These are phyloP conservation scores for Citrus cavaleriei DNA, from an alignment of 345 rosid species.

Conservation along the genomic window DNA sequence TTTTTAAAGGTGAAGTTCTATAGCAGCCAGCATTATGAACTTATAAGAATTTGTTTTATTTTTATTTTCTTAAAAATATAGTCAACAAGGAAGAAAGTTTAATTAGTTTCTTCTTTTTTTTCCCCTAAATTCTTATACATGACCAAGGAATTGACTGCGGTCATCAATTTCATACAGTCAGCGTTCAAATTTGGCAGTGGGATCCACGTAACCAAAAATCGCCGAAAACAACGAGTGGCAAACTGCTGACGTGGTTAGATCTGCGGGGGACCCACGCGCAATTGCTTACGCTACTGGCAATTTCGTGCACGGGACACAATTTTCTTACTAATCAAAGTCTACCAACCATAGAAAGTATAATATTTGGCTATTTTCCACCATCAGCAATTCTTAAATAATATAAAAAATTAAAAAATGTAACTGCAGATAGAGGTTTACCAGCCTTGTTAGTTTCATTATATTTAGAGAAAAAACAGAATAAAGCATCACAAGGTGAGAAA, in stretches of 20 bases:
- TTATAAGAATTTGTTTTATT: no score
- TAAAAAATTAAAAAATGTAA: no score
- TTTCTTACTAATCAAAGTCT: no score
- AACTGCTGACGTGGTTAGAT: neutral
- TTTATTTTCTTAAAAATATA: no score
- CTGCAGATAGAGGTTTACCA: neutral
- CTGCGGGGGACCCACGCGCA: neutral
- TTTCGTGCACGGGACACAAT: neutral
- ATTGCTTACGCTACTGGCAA: neutral
- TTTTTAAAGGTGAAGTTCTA: no score
- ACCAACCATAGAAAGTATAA: no score
- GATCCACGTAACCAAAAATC: neutral
- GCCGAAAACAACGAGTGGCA: neutral
- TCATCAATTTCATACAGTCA: neutral
- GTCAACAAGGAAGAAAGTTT: no score
- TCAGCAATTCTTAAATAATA: neutral
- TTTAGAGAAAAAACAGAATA: neutral
- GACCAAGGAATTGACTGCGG: neutral
- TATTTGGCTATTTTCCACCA: no score
- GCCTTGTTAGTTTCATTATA: neutral
- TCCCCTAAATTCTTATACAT: no score
- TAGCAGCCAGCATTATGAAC: no score
- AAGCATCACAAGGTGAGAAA: neutral
- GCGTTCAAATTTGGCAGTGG: neutral
- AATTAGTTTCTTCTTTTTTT: no score